These are phyloP conservation scores for Peniophora sp. DNA, from an alignment of 1,284 basidiomycete genomes.

Conservation along the genomic window DNA sequence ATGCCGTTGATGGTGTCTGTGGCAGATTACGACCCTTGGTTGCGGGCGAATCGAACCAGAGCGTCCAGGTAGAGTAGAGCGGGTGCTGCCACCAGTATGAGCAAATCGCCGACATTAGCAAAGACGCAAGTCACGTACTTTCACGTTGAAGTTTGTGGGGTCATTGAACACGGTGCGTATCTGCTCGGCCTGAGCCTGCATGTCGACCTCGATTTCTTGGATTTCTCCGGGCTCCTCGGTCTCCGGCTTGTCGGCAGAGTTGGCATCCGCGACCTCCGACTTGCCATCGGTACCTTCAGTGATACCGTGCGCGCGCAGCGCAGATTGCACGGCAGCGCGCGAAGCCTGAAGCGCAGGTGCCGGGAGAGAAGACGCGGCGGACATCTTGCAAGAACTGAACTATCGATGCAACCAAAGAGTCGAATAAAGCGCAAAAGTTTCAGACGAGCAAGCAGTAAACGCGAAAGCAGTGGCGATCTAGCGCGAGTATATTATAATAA, in stretches of 20 bases:
- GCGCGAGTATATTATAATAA: background rate
- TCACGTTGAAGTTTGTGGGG: conserved; percentile 86
- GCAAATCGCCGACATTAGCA: conserved; percentile 3
- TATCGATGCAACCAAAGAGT: conserved; percentile 12
- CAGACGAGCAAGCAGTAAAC: background rate
- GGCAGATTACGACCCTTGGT: conserved; percentile 84
- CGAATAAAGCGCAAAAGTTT: background rate
- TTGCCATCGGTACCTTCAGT: conserved; percentile 9
- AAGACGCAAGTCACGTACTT: conserved; percentile 39
- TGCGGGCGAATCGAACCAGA: conserved; percentile 93
- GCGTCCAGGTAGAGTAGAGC: conserved; percentile 89
- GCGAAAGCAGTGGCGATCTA: background rate
- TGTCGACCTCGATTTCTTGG: conserved; percentile 69
- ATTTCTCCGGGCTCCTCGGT: conserved; percentile 61
- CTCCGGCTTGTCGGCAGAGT: conserved; percentile 26
- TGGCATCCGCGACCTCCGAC: conserved; percentile 12
- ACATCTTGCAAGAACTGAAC: conserved; percentile 13
- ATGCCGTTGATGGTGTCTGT: conserved; percentile 74
- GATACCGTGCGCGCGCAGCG: conserved; percentile 43
- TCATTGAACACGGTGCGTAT: conserved; percentile 89
- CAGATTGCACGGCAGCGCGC: conserved; percentile 64
- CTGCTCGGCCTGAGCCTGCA: conserved; percentile 72
- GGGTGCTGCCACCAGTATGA: conserved; percentile 59
- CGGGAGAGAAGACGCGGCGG: conserved; percentile 36
- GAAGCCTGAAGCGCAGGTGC: conserved; percentile 61